Percentiles rank a stretch among this genome's conserved stretches.
phyloP scores from a whole-genome alignment of 2,329 filamentous ascomycete species.

The Plenodomus biglobosus region DNA sequence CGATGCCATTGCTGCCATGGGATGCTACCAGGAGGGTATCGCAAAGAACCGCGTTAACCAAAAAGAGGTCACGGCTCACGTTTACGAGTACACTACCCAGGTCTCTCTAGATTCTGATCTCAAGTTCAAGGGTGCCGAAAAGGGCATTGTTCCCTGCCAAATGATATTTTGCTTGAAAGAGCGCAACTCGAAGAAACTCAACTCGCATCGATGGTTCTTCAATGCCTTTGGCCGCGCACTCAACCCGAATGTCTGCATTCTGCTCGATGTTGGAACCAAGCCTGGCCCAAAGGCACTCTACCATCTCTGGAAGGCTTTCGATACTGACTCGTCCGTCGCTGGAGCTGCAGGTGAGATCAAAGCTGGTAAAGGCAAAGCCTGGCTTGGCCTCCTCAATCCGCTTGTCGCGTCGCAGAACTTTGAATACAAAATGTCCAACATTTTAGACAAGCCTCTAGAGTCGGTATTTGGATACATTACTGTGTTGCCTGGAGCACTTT shows the following conservation, averaged over 20 bases:
- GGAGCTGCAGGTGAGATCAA: constrained; percentile 98
- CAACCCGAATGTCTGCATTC: constrained; percentile 93
- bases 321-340: constrained; percentile 95
- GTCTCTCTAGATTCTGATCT: constrained; percentile 93
- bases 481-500: constrained; percentile 90
- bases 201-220: constrained; percentile 99
- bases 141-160: constrained; percentile 96
- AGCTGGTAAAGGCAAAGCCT: constrained; percentile 87
- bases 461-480: constrained; percentile 98
- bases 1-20: constrained; percentile 93
- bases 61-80: constrained; percentile 90
- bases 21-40: constrained; percentile 96
- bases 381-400: constrained; percentile 83
- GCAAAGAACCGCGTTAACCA: constrained; percentile 98
- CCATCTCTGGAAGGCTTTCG: constrained; percentile 98
- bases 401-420: constrained; percentile 97
- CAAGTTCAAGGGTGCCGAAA: constrained; percentile 98
- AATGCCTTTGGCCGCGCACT: constrained; percentile 93
- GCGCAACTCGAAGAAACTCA: constrained; percentile 95
- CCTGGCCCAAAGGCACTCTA: constrained; percentile 90
- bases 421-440: constrained; percentile 99
- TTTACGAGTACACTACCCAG: constrained; percentile 98
- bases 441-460: constrained; percentile 94
- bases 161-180: constrained; percentile 99
- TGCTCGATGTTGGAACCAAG: constrained; percentile 94